Conservation (phyloP, 129 eudicot species). For the Ambrosia artemisiifolia region DNA sequence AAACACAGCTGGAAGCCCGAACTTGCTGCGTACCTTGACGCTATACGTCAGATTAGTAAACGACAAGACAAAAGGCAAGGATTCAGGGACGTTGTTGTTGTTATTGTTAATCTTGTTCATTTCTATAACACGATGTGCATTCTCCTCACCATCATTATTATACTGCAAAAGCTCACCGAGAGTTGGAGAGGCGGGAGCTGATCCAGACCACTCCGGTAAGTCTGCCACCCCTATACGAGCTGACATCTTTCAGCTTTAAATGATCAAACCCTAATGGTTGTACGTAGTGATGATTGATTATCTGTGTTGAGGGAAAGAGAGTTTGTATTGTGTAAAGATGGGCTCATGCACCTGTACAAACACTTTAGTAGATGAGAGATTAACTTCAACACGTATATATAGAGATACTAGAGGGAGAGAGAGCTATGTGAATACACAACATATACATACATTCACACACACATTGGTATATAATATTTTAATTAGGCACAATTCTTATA, state of each 20-base stretch:
- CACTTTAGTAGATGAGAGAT: neutral
- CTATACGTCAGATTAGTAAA: slow-evolving; percentile 50
- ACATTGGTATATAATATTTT: too few relatives aligned
- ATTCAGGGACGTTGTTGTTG: slow-evolving; percentile 22
- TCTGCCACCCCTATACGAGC: slow-evolving; percentile 36
- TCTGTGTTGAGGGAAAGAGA: neutral
- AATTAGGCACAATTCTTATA: too few relatives aligned
- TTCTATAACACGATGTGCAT: slow-evolving; percentile 35
- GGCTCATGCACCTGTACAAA: neutral
- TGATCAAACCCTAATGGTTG: slow-evolving; percentile 2
- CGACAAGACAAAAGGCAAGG: slow-evolving; percentile 48
- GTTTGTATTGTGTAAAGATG: neutral
- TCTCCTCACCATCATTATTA: too few relatives aligned
- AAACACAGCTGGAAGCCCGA: slow-evolving; percentile 15
- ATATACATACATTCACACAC: neutral
- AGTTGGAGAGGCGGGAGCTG: slow-evolving; percentile 31
- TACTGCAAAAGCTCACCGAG: slow-evolving; percentile 28
- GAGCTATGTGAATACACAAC: neutral
- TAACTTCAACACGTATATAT: neutral
- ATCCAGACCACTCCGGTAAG: slow-evolving; percentile 10
- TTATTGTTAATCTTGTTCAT: slow-evolving; percentile 21
- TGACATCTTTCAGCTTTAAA: slow-evolving; percentile 22
- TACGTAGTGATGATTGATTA: neutral
- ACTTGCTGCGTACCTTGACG: slow-evolving; percentile 37
- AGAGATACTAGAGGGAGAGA: neutral